Evolutionary conservation across 163 green algal species (phyloP), one percentile per base, ranked within the genome.

Genomic region (Volvox carteri): DNA sequence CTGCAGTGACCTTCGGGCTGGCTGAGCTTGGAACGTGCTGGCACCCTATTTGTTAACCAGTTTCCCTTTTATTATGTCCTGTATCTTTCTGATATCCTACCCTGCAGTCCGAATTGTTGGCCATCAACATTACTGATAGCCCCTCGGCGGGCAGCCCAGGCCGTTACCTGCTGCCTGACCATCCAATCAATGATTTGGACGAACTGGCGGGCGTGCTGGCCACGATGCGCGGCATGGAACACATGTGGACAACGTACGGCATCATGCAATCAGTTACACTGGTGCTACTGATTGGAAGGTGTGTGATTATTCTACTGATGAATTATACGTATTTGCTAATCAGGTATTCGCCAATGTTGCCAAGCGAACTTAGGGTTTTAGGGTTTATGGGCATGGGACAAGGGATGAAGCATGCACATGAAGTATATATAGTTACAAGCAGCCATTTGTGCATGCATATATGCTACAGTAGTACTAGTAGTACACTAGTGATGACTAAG

Each of bases 201-300:
- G 50, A 73, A 41, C 37, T 81, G 54, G 46, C 46, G 0, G 46
- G 9, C 33, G 33, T 72, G 25, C 35, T 88, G 30, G 19, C 18
- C 33, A 28, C 7, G 6, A 42, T 23, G 25, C 81, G 78, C 19
- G 33, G 41, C 6, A 42, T 88, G 65, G 33, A n/a, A 18, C 7
- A 7, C 21, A 33, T 21, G 6, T 88, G 81, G 81, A 80, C 81
- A 0, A 35, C 42, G 46, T 88, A 88, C 67, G 67, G 81, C 35
- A 54, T 88, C 25, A 58, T 81, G 0, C 81, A 88, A n/a, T 65
- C 81, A 25, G n/a, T 81, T 33, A 78, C 79, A 11, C 18, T 88
- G 11, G 25, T 88, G 41, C 65, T 88, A 30, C 46, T 88, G 6
- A 79, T 88, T 44, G 81, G 6, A 0, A 54, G 65, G 67, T 78